These are phyloP conservation scores for Lophiotrema nucula DNA, from an alignment of 495 filamentous ascomycete genomes.

Conservation along the genomic window DNA sequence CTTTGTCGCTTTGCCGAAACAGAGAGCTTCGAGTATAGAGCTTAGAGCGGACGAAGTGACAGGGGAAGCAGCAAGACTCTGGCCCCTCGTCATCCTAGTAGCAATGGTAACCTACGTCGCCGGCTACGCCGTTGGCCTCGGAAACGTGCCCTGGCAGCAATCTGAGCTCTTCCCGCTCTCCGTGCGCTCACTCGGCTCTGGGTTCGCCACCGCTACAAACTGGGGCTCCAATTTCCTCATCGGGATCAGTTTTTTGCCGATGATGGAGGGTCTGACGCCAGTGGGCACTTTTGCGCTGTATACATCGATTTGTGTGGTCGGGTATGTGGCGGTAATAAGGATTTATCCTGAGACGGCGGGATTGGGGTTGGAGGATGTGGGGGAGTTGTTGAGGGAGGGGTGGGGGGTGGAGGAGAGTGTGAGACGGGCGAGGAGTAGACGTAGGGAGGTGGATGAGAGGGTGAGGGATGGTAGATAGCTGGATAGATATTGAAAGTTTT, in stretches of 20 bases:
- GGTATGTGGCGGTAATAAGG: conserved; percentile 63
- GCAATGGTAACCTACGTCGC: conserved; percentile 81
- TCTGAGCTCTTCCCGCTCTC: conserved; percentile 69
- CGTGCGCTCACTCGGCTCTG: conserved; percentile 78
- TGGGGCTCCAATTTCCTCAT: conserved; percentile 89
- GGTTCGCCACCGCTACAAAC: conserved; percentile 81
- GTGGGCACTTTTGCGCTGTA: conserved; percentile 79
- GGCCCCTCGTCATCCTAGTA: conserved; percentile 58
- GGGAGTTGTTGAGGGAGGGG: conserved; percentile 66
- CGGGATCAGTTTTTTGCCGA: conserved; percentile 78
- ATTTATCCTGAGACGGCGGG: conserved; percentile 87
- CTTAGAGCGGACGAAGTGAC: not conserved
- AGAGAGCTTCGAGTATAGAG: conserved; percentile 1
- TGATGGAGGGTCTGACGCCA: conserved; percentile 76
- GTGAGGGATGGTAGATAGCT: not conserved
- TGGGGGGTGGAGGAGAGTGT: conserved; percentile 64
- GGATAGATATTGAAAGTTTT: not conserved
- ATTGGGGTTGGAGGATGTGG: conserved; percentile 77
- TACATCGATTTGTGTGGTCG: conserved; percentile 63
- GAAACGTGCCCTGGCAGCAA: conserved; percentile 92
- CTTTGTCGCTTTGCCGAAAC: conserved; percentile 50
- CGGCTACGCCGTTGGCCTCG: conserved; percentile 82
- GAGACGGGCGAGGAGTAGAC: not conserved
- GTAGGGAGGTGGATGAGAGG: not conserved
- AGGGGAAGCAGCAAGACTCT: not conserved